These are phyloP conservation scores for Fraxinus nigra DNA, from an alignment of 305 asterid genomes.

Conservation along the genomic window DNA sequence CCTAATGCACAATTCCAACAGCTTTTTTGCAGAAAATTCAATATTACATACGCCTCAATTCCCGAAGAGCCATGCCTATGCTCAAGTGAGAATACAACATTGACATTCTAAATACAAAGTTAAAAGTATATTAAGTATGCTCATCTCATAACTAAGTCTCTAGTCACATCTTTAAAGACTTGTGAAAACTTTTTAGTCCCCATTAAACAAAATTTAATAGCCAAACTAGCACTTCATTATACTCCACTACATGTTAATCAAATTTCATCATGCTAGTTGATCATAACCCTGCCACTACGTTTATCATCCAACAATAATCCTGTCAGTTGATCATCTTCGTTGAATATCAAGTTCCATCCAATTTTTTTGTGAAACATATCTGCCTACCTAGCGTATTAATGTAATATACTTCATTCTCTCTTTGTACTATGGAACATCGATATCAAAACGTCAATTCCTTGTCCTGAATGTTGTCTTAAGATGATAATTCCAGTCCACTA, in stretches of 20 bases:
- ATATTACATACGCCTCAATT: not conserved
- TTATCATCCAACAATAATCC: not conserved
- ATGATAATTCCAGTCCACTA: not conserved
- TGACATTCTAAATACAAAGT: not conserved
- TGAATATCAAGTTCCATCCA: not conserved
- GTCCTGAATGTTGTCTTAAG: not conserved
- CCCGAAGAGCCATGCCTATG: not conserved
- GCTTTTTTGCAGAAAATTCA: not conserved
- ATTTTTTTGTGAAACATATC: not conserved
- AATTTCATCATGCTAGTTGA: not conserved
- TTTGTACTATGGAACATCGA: not conserved
- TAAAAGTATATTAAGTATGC: not conserved
- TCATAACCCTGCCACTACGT: not conserved
- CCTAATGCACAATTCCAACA: not conserved
- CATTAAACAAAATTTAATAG: not conserved
- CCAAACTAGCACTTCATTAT: not conserved
- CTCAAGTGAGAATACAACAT: not conserved
- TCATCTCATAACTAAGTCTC: slow-evolving; percentile 1
- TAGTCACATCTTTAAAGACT: not conserved
- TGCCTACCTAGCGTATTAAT: not conserved
- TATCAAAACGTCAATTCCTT: not conserved
- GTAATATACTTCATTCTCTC: not conserved
- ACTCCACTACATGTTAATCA: not conserved
- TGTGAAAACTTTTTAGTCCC: not conserved
- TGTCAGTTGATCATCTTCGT: not conserved